A percentile compares a stretch with the other conserved stretches of the same genome.
Conservation (phyloP, 2,329 filamentous ascomycete species). For the Cordyceps cateniannulata region DNA sequence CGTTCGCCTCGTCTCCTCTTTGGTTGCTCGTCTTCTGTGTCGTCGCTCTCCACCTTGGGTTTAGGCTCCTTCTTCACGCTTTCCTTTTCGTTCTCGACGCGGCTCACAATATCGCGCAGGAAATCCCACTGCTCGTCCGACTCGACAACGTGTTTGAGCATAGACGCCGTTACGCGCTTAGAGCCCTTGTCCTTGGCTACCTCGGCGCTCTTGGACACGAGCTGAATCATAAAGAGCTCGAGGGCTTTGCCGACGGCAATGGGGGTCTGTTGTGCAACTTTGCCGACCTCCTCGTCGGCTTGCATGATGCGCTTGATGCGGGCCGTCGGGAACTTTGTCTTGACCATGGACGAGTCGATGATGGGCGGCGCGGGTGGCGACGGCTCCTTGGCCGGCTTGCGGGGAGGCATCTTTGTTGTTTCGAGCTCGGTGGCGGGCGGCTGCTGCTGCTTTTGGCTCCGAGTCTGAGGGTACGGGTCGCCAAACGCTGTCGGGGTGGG, state of each 20-base stretch:
- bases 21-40: conserved; percentile 44
- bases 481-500: conserved; percentile 4
- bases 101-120: conserved; percentile 79
- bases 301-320: conserved; percentile 99
- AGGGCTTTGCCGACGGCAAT: conserved; percentile 94
- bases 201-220: conserved; percentile 82
- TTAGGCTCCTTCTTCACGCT: conserved; percentile 32
- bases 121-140: conserved; percentile 94
- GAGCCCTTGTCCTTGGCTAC: conserved; percentile 77
- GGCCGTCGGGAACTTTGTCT: conserved; percentile 93
- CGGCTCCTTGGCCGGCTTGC: conserved; percentile 24
- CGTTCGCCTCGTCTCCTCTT: conserved; percentile 33
- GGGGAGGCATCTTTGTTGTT: conserved; percentile 27
- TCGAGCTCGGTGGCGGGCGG: background rate
- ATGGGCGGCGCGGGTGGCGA: conserved; percentile 29
- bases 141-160: conserved; percentile 86
- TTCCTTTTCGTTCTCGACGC: conserved; percentile 60
- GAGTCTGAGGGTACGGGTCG: background rate
- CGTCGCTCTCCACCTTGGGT: conserved; percentile 47
- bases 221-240: conserved; percentile 94
- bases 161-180: conserved; percentile 82
- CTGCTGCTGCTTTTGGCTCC: background rate
- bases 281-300: conserved; percentile 95
- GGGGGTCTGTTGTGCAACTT: conserved; percentile 94
- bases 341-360: conserved; percentile 65